A percentile compares a stretch with the other conserved stretches of the same genome.
Conservation (phyloP, 768 basidiomycete species). For the Coprinopsis sp. region DNA sequence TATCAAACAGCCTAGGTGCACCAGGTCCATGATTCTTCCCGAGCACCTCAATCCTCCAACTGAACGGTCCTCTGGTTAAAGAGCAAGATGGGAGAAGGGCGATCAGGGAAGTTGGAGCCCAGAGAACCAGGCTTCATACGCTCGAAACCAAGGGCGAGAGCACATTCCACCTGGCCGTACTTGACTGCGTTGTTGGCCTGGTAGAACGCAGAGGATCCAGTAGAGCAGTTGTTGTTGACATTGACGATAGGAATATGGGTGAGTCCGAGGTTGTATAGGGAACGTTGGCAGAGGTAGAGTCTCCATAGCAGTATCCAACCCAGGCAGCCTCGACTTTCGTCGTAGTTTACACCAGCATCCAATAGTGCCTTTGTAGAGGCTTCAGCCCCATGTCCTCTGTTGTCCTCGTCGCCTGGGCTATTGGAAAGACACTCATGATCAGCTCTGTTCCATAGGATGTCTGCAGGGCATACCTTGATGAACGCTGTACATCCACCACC, state of each 20-base stretch:
- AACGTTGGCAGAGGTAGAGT: conserved; percentile 77
- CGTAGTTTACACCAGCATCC: conserved; percentile 85
- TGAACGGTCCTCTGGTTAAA: conserved; percentile 40
- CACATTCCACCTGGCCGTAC: conserved; percentile 65
- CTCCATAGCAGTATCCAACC: conserved; percentile 77
- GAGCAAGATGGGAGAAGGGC: conserved; percentile 43
- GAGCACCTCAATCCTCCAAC: conserved; percentile 44
- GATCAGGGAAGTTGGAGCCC: conserved; percentile 58
- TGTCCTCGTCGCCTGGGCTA: conserved; percentile 63
- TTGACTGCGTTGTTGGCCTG: conserved; percentile 70
- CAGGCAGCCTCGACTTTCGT: conserved; percentile 66
- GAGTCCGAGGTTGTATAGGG: conserved; percentile 78
- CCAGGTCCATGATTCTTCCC: conserved; percentile 66
- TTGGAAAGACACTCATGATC: neutral
- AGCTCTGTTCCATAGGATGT: neutral
- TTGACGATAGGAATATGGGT: conserved; percentile 82
- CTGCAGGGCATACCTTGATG: conserved; percentile 52
- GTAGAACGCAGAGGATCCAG: conserved; percentile 74
- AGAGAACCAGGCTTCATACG: conserved; percentile 76
- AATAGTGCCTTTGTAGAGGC: conserved; percentile 83
- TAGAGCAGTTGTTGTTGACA: conserved; percentile 86
- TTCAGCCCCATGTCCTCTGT: conserved; percentile 72
- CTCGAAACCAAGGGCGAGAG: conserved; percentile 82
- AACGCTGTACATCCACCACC: conserved; percentile 76
- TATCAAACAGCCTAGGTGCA: conserved; percentile 71